Percentiles rank a stretch among this genome's conserved stretches.
Conservation (phyloP, 1,284 basidiomycete species). For the Kwoniella shivajii region DNA sequence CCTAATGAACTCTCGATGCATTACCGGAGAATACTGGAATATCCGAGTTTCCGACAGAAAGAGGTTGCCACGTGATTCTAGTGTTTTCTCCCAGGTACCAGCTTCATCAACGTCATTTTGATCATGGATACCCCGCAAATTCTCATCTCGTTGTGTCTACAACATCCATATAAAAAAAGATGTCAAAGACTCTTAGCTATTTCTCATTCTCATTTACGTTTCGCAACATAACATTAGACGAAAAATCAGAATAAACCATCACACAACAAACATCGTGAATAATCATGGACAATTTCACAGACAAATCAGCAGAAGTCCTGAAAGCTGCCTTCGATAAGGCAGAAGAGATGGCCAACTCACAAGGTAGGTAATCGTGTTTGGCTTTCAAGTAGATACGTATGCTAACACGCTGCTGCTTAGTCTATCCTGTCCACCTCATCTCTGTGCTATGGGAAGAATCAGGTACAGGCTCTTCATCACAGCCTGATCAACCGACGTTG, state of each 20-base stretch:
- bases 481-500: slow-evolving; percentile 42
- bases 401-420: slow-evolving; percentile 25
- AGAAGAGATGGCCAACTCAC: slow-evolving; percentile 49
- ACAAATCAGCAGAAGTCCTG: slow-evolving; percentile 57
- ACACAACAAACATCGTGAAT: slow-evolving; percentile 36
- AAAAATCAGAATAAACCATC: neutral
- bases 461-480: slow-evolving; percentile 16
- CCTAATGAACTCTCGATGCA: no score
- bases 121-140: no score
- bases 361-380: slow-evolving; percentile 32
- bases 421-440: slow-evolving; percentile 54
- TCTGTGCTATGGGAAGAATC: slow-evolving; percentile 50
- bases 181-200: no score
- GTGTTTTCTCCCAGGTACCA: slow-evolving; percentile 4
- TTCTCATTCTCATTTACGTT: no score
- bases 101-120: neutral
- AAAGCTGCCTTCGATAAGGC: slow-evolving; percentile 59
- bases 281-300: slow-evolving; percentile 56
- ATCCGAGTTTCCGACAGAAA: no score
- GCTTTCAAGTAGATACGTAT: neutral
- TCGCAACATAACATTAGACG: neutral
- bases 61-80: slow-evolving; percentile 4
- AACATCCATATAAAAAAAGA: no score
- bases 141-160: no score
- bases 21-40: neutral